Evolutionary conservation across 805 yeast genomes (phyloP).

Genomic region (Schizosaccharomyces octosporus): DNA sequence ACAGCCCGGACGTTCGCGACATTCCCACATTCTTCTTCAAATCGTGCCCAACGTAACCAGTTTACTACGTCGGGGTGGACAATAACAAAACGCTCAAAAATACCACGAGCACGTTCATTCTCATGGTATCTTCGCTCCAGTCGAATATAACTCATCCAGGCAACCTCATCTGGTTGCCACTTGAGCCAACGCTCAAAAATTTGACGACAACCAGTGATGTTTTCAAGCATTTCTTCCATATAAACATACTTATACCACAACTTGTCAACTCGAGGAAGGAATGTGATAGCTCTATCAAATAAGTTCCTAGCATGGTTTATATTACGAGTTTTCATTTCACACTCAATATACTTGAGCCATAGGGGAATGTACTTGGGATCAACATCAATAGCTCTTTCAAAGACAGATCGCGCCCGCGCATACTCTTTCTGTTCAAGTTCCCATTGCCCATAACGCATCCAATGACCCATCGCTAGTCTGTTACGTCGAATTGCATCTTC

Average conservation of each 20-base stretch:
- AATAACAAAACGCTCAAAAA: constrained; percentile 32
- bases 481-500: constrained; percentile 76
- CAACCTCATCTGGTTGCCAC: constrained; percentile 43
- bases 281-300: constrained; percentile 48
- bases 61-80: constrained; percentile 28
- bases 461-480: constrained; percentile 57
- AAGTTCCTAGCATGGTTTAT: constrained; percentile 75
- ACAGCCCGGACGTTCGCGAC: constrained; percentile 30
- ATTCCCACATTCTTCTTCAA: constrained; percentile 33
- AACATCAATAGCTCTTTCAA: constrained; percentile 66
- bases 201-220: constrained; percentile 32
- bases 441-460: constrained; percentile 80
- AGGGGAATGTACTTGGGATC: constrained; percentile 53
- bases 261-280: constrained; percentile 59
- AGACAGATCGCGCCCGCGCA: constrained; percentile 58
- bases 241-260: constrained; percentile 67
- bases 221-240: constrained; percentile 55
- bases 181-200: constrained; percentile 59
- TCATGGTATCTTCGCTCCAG: constrained; percentile 49
- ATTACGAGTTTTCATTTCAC: constrained; percentile 46
- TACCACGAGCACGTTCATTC: constrained; percentile 27
- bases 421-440: constrained; percentile 61
- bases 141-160: constrained; percentile 52
- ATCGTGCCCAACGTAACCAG: constrained; percentile 56
- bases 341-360: constrained; percentile 65